Evolutionary conservation across 202 grass and related monocot species (phyloP), one percentile per base, ranked within the genome.

Genomic region (Dendrocalamus latiflorus): DNA sequence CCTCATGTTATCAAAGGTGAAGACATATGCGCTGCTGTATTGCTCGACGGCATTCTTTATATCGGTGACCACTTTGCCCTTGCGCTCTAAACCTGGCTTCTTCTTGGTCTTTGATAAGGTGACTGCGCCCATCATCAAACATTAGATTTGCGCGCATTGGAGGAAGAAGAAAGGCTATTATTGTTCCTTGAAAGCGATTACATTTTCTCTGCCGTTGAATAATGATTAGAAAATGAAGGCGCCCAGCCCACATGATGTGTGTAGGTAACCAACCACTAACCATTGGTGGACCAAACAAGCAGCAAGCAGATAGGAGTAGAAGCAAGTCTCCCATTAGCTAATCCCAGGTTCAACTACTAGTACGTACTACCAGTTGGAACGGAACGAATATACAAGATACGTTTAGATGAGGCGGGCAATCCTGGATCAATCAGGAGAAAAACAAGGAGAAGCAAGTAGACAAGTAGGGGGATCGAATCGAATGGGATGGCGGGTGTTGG

Each of bases 71-170:
- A n/a, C n/a, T n/a, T n/a, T n/a, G n/a, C n/a, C n/a, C n/a, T n/a
- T n/a, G n/a, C n/a, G n/a, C n/a, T 77, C 89, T 64, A 66, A 88
- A 11, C 91, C 96, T 0, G 84, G 84, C 91, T 87, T 95, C 89
- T 98, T 98, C 87, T 93, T 98, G 66, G 96, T 90, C 77, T 98
- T 98, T 0, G 96, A 98, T 33, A 98, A 61, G 72, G 96, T 98
- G 38, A 97, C 94, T 94, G 86, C 79, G 36, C 1, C 48, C 44
- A 65, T 22, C 38, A 54, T 15, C 20, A 16, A 62, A 45, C 21
- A 78, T 16, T 3, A 4, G 47, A 18, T 43, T 22, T 15, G 59
- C 17, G 17, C 28, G 38, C 22, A 43, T 50, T n/a, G 17, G 28
- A 7, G 17, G 28, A 30, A 3, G 2, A 50, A 51, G 2, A 28